These are phyloP conservation scores for Sodiomyces alkalinus DNA, from an alignment of 2,329 filamentous ascomycete species.

Conservation along the genomic window DNA sequence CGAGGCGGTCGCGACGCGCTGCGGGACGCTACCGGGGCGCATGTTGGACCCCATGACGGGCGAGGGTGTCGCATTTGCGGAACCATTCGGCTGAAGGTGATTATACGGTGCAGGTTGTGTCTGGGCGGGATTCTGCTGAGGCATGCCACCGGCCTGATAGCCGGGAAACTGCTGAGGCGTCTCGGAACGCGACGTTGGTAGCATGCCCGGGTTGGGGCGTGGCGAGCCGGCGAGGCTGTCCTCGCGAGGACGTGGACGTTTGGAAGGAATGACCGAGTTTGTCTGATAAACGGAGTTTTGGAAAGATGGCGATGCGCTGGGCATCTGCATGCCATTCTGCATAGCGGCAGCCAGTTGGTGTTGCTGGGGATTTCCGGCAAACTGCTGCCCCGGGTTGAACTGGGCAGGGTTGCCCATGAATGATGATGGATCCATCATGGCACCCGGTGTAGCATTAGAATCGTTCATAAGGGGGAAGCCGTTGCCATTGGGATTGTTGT, in stretches of 20 bases:
- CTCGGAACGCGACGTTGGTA: slow-evolving; percentile 76
- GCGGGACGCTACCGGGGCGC: slow-evolving; percentile 53
- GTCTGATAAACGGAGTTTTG: slow-evolving; percentile 69
- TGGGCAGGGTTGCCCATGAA: slow-evolving; percentile 46
- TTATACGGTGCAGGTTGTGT: slow-evolving; percentile 58
- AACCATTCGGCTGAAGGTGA: slow-evolving; percentile 68
- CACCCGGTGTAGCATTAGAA: slow-evolving; percentile 33
- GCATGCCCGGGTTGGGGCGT: slow-evolving; percentile 55
- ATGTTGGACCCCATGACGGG: slow-evolving; percentile 80
- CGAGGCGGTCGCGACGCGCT: slow-evolving; percentile 79
- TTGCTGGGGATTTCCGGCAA: slow-evolving; percentile 17
- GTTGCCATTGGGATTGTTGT: slow-evolving; percentile 62
- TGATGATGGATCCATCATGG: slow-evolving; percentile 51
- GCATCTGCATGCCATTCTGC: slow-evolving; percentile 72
- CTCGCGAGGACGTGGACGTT: slow-evolving; percentile 66
- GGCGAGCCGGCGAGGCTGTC: slow-evolving; percentile 77
- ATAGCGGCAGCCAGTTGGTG: slow-evolving; percentile 42
- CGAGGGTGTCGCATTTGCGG: slow-evolving; percentile 76
- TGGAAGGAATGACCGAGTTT: slow-evolving; percentile 77
- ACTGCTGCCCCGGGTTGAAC: slow-evolving; percentile 41
- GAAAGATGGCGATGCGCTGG: slow-evolving; percentile 69
- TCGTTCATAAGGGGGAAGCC: slow-evolving; percentile 51
- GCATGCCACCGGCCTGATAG: slow-evolving; percentile 51
- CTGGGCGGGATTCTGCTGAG: slow-evolving; percentile 30
- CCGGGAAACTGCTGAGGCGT: slow-evolving; percentile 73